Conservation (phyloP, 2,329 filamentous ascomycete genomes). For the Sordariomycetes sp. region DNA sequence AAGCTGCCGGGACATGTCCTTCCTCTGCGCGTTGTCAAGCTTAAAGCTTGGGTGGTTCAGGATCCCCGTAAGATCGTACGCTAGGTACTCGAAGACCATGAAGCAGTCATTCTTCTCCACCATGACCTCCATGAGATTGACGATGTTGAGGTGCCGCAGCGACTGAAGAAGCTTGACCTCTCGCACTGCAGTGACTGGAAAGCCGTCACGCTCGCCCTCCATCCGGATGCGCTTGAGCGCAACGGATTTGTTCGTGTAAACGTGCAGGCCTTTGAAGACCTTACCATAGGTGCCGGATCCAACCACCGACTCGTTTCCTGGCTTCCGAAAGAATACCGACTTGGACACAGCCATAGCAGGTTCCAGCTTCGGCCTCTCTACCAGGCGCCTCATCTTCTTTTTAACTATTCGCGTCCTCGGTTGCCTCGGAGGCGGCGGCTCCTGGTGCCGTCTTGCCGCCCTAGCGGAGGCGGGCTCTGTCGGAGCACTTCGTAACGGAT, state of each 20-base stretch:
- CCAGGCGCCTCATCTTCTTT: constrained; percentile 59
- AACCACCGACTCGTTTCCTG: constrained; percentile 93
- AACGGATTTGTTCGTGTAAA: constrained; percentile 77
- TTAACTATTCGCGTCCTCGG: constrained; percentile 52
- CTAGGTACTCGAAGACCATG: constrained; percentile 98
- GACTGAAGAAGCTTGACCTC: constrained; percentile 91
- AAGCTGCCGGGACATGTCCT: constrained; percentile 83
- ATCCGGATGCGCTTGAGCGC: constrained; percentile 87
- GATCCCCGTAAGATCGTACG: constrained; percentile 88
- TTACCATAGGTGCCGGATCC: constrained; percentile 94
- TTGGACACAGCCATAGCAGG: constrained; percentile 67
- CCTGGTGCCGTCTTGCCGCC: constrained; percentile 10
- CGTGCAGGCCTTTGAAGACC: constrained; percentile 86
- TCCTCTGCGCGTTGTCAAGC: constrained; percentile 76
- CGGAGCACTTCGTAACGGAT: constrained; percentile 37
- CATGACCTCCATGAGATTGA: constrained; percentile 85
- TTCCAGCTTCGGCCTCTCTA: constrained; percentile 59
- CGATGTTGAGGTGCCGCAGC: constrained; percentile 70
- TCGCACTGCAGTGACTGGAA: constrained; percentile 81
- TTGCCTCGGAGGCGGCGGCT: constrained; percentile 11
- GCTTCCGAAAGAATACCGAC: constrained; percentile 89
- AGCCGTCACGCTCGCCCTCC: constrained; percentile 85
- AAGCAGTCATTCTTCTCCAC: constrained; percentile 98
- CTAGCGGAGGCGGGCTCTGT: constrained; percentile 43
- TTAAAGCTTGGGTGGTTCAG: constrained; percentile 91